These are phyloP conservation scores for Achaetomium macrosporum DNA, from an alignment of 2,329 filamentous ascomycete species.

Conservation along the genomic window DNA sequence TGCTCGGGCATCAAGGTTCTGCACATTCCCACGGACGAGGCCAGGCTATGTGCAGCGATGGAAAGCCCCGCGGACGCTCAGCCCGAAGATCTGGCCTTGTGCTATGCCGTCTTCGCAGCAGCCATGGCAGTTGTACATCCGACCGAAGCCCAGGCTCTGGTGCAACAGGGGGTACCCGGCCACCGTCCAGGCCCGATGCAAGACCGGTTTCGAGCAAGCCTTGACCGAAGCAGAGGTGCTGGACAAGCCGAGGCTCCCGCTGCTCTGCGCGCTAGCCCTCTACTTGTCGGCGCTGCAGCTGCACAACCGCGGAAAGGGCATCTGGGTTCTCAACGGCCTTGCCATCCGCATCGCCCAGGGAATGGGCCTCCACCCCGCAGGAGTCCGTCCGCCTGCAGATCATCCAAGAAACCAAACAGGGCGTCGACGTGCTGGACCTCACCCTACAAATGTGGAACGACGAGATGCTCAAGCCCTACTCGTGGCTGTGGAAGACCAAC, in stretches of 20 bases:
- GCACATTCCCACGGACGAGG: background rate
- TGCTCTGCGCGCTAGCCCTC: background rate
- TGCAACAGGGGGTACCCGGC: background rate
- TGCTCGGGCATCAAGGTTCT: background rate
- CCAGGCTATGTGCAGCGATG: background rate
- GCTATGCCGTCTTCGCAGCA: background rate
- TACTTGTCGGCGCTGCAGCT: background rate
- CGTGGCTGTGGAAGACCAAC: background rate
- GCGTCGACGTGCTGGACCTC: background rate
- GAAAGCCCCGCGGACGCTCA: background rate
- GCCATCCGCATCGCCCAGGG: background rate
- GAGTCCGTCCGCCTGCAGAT: background rate
- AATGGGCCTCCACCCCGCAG: background rate
- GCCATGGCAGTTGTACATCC: background rate
- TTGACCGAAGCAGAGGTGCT: background rate
- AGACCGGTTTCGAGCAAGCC: background rate
- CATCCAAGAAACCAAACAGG: background rate
- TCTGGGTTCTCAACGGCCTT: background rate
- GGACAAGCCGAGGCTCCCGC: background rate
- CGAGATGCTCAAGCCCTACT: background rate
- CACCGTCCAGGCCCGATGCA: background rate
- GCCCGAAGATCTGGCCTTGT: background rate
- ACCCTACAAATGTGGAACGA: background rate
- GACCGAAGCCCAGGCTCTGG: background rate
- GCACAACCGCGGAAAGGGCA: background rate